Conservation (phyloP, 495 filamentous ascomycete species). For the Neurospora intermedia region DNA sequence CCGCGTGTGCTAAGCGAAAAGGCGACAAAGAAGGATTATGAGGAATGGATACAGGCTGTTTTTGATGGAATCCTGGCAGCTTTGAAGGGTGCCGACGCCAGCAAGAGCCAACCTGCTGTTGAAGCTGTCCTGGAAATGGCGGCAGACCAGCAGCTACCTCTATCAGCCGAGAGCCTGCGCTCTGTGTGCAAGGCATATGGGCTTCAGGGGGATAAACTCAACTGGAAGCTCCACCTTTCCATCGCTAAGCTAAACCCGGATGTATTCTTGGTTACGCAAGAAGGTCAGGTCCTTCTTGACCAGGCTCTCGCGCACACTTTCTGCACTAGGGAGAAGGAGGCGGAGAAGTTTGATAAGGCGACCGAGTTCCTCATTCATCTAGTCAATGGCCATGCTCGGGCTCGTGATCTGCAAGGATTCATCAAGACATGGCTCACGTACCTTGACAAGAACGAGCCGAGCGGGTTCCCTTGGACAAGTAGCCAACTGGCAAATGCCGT, state of each 20-base stretch:
- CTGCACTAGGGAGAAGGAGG: background rate
- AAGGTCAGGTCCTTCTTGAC: conserved; percentile 23
- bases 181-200: conserved; percentile 31
- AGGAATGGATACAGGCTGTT: conserved; percentile 54
- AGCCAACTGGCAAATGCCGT: conserved; percentile 41
- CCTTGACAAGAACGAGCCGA: conserved; percentile 34
- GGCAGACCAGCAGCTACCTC: conserved; percentile 12
- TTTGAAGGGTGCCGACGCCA: conserved; percentile 7
- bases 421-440: conserved; percentile 55
- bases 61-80: conserved; percentile 41
- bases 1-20: conserved; percentile 43
- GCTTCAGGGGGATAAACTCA: conserved; percentile 25
- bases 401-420: conserved; percentile 57
- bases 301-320: conserved; percentile 15
- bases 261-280: conserved; percentile 44
- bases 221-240: conserved; percentile 53
- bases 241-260: conserved; percentile 57
- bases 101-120: conserved; percentile 16
- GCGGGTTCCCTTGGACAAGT: conserved; percentile 45
- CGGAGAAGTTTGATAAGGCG: conserved; percentile 8
- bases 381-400: conserved; percentile 49
- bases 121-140: conserved; percentile 31
- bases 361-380: conserved; percentile 43
- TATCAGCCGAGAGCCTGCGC: conserved; percentile 24
- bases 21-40: conserved; percentile 43